A percentile compares a stretch with the other conserved stretches of the same genome.
Evolutionary conservation across 2,329 filamentous ascomycete genomes (phyloP).

Genomic region (Fusarium abutilonis): DNA sequence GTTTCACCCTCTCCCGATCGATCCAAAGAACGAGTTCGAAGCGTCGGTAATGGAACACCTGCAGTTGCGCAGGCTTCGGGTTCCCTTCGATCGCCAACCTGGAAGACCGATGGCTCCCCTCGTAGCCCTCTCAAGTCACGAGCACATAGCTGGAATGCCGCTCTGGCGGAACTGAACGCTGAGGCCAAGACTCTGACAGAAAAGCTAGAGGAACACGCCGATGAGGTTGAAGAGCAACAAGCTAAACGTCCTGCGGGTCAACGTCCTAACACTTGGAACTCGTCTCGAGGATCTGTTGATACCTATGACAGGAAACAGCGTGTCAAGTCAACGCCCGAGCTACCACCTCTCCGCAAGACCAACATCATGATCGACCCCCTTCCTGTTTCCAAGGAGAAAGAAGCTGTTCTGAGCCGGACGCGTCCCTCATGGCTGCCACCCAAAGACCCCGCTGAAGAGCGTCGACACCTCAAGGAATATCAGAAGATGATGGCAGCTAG

Average conservation of each 20-base stretch:
- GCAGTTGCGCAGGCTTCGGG: slow-evolving; percentile 67
- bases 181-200: slow-evolving; percentile 81
- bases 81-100: slow-evolving; percentile 65
- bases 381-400: slow-evolving; percentile 86
- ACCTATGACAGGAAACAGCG: slow-evolving; percentile 60
- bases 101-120: slow-evolving; percentile 59
- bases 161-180: slow-evolving; percentile 72
- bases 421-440: slow-evolving; percentile 86
- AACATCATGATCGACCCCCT: slow-evolving; percentile 87
- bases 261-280: slow-evolving; percentile 56
- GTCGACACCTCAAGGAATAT: slow-evolving; percentile 85
- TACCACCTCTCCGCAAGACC: slow-evolving; percentile 74
- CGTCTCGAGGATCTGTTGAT: slow-evolving; percentile 48
- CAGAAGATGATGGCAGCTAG: slow-evolving; percentile 81
- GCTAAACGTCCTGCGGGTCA: slow-evolving; percentile 45
- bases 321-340: slow-evolving; percentile 72
- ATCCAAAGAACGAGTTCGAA: slow-evolving; percentile 62
- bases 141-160: slow-evolving; percentile 79
- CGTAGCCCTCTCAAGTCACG: slow-evolving; percentile 61
- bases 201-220: slow-evolving; percentile 81
- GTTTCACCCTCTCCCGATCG: slow-evolving; percentile 64
- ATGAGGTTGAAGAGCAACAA: slow-evolving; percentile 62
- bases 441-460: slow-evolving; percentile 91
- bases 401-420: slow-evolving; percentile 82
- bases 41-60: slow-evolving; percentile 72